These are phyloP conservation scores for Coix lacrymajobi DNA, from an alignment of 176 grass and related monocot species.

Conservation along the genomic window DNA sequence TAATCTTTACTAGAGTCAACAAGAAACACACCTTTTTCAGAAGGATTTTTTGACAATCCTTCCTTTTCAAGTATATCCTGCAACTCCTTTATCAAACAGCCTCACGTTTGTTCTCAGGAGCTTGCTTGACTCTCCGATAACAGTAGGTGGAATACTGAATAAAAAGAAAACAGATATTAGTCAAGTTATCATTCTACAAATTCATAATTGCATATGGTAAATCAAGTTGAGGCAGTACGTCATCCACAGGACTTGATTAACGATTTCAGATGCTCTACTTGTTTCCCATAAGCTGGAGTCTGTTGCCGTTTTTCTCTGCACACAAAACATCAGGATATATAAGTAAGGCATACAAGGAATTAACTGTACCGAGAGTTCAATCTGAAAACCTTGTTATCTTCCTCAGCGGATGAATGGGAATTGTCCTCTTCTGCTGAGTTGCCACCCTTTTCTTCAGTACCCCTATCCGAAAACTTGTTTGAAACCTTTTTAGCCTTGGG, in stretches of 20 bases:
- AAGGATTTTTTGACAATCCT: conserved; percentile 82
- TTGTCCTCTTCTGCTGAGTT: conserved; percentile 45
- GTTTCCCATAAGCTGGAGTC: conserved; percentile 65
- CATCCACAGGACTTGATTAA: conserved; percentile 96
- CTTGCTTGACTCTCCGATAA: conserved; percentile 91
- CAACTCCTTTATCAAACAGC: conserved; percentile 73
- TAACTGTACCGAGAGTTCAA: conserved; percentile 7
- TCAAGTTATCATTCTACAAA: conserved; percentile 15
- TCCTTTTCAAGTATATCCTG: conserved; percentile 92
- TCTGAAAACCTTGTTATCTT: conserved; percentile 52
- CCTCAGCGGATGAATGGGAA: conserved; percentile 60
- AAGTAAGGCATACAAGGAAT: conserved; percentile 2
- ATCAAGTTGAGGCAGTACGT: conserved; percentile 43
- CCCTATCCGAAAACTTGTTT: conserved; percentile 32
- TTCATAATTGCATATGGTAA: background rate
- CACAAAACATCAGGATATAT: conserved; percentile 32
- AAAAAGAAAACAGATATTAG: conserved; percentile 35
- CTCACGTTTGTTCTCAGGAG: conserved; percentile 79
- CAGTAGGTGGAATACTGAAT: conserved; percentile 68
- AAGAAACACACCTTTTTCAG: conserved; percentile 79
- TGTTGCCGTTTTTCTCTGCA: conserved; percentile 71
- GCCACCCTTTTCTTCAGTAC: conserved; percentile 39
- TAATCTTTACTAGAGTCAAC: conserved; percentile 2
- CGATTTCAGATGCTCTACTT: conserved; percentile 78
- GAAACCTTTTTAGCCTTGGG: conserved; percentile 47